phyloP scores from a whole-genome alignment of 2,329 filamentous ascomycete species.

The Endoconidiophora laricicola region DNA sequence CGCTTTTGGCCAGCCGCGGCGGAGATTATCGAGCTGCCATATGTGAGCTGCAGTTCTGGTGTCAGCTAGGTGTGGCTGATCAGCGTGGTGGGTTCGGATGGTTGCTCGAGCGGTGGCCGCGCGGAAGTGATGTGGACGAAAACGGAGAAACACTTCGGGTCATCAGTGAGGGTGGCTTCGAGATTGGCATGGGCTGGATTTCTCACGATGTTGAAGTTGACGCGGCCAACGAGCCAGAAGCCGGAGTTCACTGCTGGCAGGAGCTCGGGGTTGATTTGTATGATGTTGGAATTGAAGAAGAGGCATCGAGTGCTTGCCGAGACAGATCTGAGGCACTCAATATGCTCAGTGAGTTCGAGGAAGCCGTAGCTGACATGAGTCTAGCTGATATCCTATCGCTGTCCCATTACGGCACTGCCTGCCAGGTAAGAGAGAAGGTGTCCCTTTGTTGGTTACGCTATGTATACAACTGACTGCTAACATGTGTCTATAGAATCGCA shows the following conservation, averaged over 20 bases:
- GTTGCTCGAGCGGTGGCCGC: conserved; percentile 67
- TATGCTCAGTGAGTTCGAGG: conserved; percentile 33
- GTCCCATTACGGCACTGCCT: conserved; percentile 27
- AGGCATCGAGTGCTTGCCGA: conserved; percentile 5
- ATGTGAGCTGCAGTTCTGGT: conserved; percentile 85
- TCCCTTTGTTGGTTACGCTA: neutral
- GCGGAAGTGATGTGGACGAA: conserved; percentile 50
- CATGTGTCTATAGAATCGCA: conserved; percentile 22
- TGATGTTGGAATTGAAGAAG: conserved; percentile 14
- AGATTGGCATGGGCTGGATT: conserved; percentile 60
- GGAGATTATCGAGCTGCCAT: conserved; percentile 68
- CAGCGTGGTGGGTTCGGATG: conserved; percentile 77
- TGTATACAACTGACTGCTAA: conserved; percentile 10
- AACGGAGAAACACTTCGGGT: conserved; percentile 56
- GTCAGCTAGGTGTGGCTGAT: conserved; percentile 86
- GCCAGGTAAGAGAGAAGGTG: conserved; percentile 18
- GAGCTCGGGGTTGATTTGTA: conserved; percentile 50
- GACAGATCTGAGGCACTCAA: conserved; percentile 15
- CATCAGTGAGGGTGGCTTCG: conserved; percentile 66
- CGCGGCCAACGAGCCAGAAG: conserved; percentile 25
- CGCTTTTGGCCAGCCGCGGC: conserved; percentile 52
- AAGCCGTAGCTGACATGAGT: conserved; percentile 44
- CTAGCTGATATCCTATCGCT: conserved; percentile 44
- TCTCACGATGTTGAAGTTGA: conserved; percentile 38
- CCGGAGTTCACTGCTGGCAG: conserved; percentile 47